Percentiles rank a stretch among this genome's conserved stretches.
Evolutionary conservation across 257 asterid species (phyloP).

Genomic region (Fraxinus quadrangulata): DNA sequence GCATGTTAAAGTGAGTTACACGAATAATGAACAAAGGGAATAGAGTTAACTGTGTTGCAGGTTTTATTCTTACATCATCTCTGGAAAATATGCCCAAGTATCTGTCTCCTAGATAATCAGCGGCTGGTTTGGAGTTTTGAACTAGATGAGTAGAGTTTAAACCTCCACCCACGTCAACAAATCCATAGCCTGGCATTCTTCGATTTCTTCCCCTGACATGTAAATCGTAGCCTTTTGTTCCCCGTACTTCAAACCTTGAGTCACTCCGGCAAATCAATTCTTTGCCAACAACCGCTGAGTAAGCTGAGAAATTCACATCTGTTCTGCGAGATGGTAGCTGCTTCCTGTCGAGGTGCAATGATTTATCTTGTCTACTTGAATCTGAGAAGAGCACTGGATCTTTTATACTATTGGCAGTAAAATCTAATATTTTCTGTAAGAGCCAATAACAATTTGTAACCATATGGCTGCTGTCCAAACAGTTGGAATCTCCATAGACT

Average conservation of each 20-base stretch:
- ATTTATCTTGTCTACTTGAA: constrained; percentile 56
- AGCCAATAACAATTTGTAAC: constrained; percentile 97
- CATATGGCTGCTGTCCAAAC: constrained; percentile 99
- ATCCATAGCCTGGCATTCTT: constrained; percentile 67
- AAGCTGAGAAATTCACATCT: constrained; percentile 85
- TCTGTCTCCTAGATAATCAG: constrained; percentile 50
- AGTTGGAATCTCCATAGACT: constrained; percentile 96
- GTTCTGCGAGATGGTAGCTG: constrained; percentile 91
- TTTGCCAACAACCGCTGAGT: constrained; percentile 74
- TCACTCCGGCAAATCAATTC: constrained; percentile 78
- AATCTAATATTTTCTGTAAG: constrained; percentile 79
- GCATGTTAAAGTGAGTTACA: not conserved
- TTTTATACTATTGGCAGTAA: constrained; percentile 58
- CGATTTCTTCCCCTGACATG: constrained; percentile 75
- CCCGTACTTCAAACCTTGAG: constrained; percentile 93
- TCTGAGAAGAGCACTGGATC: constrained; percentile 80
- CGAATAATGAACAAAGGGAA: not conserved
- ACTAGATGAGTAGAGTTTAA: constrained; percentile 52
- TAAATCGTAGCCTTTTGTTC: constrained; percentile 75
- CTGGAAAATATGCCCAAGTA: constrained; percentile 68
- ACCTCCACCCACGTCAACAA: constrained; percentile 53
- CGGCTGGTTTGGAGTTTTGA: constrained; percentile 34
- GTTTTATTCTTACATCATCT: constrained; percentile 69
- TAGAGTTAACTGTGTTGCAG: not conserved
- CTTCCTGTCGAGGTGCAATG: constrained; percentile 60